phyloP scores from a whole-genome alignment of 2,329 filamentous ascomycete genomes.

The Alternaria gansuensis region DNA sequence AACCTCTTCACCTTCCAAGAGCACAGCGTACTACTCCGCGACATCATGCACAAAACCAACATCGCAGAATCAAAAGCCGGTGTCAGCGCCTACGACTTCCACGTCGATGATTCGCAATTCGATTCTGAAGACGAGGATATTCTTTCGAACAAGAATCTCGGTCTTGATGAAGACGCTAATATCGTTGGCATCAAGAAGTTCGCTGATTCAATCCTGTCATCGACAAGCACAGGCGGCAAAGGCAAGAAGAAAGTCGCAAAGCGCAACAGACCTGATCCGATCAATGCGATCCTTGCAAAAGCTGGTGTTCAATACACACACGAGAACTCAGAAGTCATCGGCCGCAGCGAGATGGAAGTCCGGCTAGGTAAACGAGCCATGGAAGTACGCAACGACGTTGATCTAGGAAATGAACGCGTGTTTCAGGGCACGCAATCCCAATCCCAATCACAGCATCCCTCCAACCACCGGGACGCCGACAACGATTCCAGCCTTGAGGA shows the following conservation, averaged over 20 bases:
- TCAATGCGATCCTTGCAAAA: conserved; percentile 86
- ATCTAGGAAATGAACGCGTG: conserved; percentile 63
- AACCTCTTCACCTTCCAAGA: conserved; percentile 88
- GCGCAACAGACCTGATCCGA: conserved; percentile 70
- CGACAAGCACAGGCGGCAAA: conserved; percentile 31
- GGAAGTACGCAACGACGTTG: conserved; percentile 63
- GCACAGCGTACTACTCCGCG: conserved; percentile 81
- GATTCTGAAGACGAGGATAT: conserved; percentile 43
- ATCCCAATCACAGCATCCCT: conserved; percentile 22
- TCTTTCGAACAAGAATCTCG: conserved; percentile 39
- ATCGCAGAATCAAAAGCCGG: conserved; percentile 91
- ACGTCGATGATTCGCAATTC: conserved; percentile 54
- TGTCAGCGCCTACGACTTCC: conserved; percentile 79
- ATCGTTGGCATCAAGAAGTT: conserved; percentile 69
- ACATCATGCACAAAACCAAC: conserved; percentile 98
- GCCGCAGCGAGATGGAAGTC: conserved; percentile 89
- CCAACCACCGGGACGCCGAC: conserved; percentile 30
- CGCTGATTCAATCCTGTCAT: conserved; percentile 44
- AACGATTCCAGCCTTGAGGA: conserved; percentile 23
- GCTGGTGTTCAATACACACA: conserved; percentile 96
- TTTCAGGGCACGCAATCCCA: conserved; percentile 63
- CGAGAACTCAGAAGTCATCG: conserved; percentile 94
- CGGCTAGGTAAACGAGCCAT: conserved; percentile 80
- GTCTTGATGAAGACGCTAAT: conserved; percentile 42
- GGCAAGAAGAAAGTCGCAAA: conserved; percentile 51